phyloP scores from a whole-genome alignment of 192 early-diverging fungal species.

The Coemansia sp. region DNA sequence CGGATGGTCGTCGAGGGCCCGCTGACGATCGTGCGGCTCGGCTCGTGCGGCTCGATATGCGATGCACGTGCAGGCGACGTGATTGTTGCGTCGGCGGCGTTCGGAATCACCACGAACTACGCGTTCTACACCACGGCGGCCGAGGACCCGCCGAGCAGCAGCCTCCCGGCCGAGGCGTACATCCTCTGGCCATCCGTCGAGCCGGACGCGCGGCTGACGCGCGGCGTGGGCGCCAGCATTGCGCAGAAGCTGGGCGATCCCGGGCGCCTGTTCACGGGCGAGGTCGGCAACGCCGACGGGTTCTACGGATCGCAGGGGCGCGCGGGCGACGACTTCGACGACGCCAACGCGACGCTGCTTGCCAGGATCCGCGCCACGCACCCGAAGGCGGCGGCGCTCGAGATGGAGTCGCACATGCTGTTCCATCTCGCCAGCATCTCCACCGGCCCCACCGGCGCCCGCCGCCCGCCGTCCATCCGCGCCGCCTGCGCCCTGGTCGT shows the following conservation, averaged over 20 bases:
- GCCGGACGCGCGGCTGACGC: conserved; percentile 62
- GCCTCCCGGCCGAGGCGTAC: conserved; percentile 58
- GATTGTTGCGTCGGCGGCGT: conserved; percentile 67
- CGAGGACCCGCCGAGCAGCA: conserved; percentile 4
- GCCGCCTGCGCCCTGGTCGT: conserved; percentile 81
- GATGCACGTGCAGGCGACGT: conserved; percentile 61
- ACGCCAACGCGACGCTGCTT: conserved; percentile 72
- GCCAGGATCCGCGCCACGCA: conserved; percentile 43
- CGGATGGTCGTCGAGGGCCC: conserved; percentile 77
- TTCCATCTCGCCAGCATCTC: conserved; percentile 74
- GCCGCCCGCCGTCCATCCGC: conserved; percentile 52
- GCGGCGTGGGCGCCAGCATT: conserved; percentile 29
- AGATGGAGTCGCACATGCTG: conserved; percentile 88
- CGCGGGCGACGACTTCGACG: conserved; percentile 67
- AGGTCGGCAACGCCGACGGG: conserved; percentile 76
- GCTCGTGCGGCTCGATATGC: conserved; percentile 81
- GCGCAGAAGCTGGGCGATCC: conserved; percentile 26
- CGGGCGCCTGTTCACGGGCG: conserved; percentile 57
- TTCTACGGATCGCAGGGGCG: conserved; percentile 89
- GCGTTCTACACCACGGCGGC: conserved; percentile 63
- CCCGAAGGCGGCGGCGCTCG: conserved; percentile 50
- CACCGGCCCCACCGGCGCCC: conserved; percentile 19
- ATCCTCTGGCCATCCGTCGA: conserved; percentile 60
- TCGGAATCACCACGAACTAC: conserved; percentile 69
- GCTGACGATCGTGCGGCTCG: conserved; percentile 76